Conservation (phyloP, 2,329 filamentous ascomycete species). For the Epichloe uncinata region DNA sequence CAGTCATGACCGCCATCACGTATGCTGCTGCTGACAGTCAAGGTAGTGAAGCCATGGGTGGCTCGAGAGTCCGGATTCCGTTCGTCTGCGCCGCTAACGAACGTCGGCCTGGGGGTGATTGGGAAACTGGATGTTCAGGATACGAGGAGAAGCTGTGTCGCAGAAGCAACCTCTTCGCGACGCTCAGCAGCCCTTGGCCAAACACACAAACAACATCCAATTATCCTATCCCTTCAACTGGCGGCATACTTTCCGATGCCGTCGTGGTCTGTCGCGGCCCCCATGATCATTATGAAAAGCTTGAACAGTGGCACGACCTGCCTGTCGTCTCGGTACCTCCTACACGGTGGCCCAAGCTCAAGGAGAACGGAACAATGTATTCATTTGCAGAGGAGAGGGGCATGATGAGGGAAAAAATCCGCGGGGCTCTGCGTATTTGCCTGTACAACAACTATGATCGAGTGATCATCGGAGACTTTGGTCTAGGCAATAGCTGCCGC, state of each 20-base stretch:
- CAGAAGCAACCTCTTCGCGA: conserved; percentile 59
- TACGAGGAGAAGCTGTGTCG: conserved; percentile 57
- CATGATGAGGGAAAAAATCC: conserved; percentile 60
- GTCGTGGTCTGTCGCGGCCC: conserved; percentile 64
- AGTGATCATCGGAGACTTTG: conserved; percentile 51
- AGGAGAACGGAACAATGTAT: conserved; percentile 52
- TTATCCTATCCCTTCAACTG: conserved; percentile 59
- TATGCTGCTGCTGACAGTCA: conserved; percentile 34
- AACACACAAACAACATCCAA: conserved; percentile 33
- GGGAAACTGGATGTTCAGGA: conserved; percentile 47
- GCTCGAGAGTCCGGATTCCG: conserved; percentile 34
- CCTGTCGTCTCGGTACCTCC: conserved; percentile 65
- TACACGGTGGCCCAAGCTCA: conserved; percentile 59
- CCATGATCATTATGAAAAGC: conserved; percentile 48
- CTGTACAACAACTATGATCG: conserved; percentile 42
- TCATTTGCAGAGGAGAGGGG: conserved; percentile 59
- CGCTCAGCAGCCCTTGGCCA: conserved; percentile 47
- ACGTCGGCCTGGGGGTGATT: conserved; percentile 64
- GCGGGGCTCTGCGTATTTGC: conserved; percentile 56
- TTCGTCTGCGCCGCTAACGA: conserved; percentile 67
- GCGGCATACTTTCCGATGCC: conserved; percentile 55
- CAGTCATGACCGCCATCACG: conserved; percentile 45
- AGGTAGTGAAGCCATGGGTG: conserved; percentile 19
- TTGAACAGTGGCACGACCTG: conserved; percentile 41
- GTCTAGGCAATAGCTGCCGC: conserved; percentile 47